These are phyloP conservation scores for Salix udensis DNA, from an alignment of 345 rosid genomes.

Conservation along the genomic window DNA sequence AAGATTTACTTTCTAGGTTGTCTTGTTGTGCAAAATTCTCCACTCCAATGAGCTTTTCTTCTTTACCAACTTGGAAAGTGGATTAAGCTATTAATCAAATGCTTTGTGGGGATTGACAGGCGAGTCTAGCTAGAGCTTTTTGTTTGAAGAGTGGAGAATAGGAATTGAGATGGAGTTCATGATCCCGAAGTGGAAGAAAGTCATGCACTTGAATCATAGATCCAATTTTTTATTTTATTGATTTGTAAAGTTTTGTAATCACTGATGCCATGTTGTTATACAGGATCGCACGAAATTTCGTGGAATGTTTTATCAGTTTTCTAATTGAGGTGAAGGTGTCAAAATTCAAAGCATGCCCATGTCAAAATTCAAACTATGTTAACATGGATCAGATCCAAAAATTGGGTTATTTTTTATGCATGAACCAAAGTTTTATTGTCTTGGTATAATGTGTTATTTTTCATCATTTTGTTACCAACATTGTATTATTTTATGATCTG, in stretches of 20 bases:
- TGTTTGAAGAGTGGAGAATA: neutral
- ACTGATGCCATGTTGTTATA: no score
- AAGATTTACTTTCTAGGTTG: neutral
- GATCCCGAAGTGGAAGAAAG: neutral
- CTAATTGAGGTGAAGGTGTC: no score
- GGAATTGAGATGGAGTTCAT: neutral
- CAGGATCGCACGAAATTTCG: no score
- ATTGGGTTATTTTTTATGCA: neutral
- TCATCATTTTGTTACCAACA: no score
- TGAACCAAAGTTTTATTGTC: neutral
- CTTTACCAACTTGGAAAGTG: neutral
- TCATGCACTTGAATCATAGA: neutral
- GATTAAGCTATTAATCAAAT: neutral
- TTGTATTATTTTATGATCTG: no score
- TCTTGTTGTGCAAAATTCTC: neutral
- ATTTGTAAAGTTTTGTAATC: no score
- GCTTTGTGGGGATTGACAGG: neutral
- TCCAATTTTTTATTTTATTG: neutral
- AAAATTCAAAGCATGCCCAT: no score
- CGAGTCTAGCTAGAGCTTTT: neutral
- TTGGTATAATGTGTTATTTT: no score
- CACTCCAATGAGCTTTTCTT: neutral
- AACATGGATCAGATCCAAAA: slow-evolving; percentile 11
- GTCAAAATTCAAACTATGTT: no score
- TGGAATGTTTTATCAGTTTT: no score